These are phyloP conservation scores for Aspergillus nanangensis DNA, from an alignment of 495 filamentous ascomycete species.

Conservation along the genomic window DNA sequence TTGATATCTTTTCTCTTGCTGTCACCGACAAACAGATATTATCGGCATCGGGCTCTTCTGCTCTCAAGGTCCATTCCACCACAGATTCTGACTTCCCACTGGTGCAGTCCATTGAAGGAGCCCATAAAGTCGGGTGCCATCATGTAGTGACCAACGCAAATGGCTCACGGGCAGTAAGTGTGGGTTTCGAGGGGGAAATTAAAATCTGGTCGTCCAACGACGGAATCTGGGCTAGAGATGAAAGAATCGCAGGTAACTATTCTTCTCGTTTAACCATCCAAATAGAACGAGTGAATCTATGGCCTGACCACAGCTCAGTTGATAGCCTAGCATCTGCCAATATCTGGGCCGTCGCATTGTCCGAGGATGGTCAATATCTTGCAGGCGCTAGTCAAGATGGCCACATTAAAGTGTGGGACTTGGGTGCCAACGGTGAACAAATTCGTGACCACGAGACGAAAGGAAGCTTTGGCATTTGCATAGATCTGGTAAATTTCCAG, in stretches of 20 bases:
- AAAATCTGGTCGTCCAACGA: slow-evolving; percentile 69
- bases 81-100: slow-evolving; percentile 65
- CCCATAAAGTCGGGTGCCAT: slow-evolving; percentile 84
- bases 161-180: slow-evolving; percentile 69
- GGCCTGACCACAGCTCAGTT: slow-evolving; percentile 3
- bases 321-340: slow-evolving; percentile 52
- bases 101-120: slow-evolving; percentile 66
- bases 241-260: slow-evolving; percentile 38
- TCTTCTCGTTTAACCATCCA: slow-evolving; percentile 4
- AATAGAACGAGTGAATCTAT: slow-evolving; percentile 19
- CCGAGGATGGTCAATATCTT: slow-evolving; percentile 73
- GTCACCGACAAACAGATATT: slow-evolving; percentile 72
- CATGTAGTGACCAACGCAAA: slow-evolving; percentile 69
- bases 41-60: slow-evolving; percentile 77
- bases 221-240: slow-evolving; percentile 49
- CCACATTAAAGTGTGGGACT: slow-evolving; percentile 83
- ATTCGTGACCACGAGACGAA: slow-evolving; percentile 88
- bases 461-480: slow-evolving; percentile 79
- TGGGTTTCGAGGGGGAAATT: slow-evolving; percentile 82
- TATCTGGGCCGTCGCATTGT: slow-evolving; percentile 83
- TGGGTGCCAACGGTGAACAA: slow-evolving; percentile 46
- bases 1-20: slow-evolving; percentile 86
- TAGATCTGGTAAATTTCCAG: slow-evolving; percentile 62
- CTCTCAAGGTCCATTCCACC: slow-evolving; percentile 72
- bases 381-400: slow-evolving; percentile 81